Evolutionary conservation across 495 filamentous ascomycete genomes (phyloP).

Genomic region (Bacidia rubella): DNA sequence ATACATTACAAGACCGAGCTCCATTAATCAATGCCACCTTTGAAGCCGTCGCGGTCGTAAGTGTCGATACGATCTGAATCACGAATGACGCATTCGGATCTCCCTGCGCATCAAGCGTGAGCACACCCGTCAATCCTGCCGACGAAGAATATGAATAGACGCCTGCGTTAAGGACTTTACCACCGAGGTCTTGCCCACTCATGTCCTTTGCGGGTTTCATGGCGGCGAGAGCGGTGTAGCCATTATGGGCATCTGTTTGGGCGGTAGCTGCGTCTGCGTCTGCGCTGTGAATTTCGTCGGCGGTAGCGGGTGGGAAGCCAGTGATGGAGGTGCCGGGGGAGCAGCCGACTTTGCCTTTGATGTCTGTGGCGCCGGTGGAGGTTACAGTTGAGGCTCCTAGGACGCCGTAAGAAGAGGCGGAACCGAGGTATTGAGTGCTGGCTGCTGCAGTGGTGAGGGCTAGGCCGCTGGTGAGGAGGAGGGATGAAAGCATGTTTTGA

Average conservation of each 20-base stretch:
- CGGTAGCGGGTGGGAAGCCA: background rate
- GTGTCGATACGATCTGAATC: constrained; percentile 4
- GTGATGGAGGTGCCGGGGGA: background rate
- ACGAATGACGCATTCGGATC: constrained; percentile 4
- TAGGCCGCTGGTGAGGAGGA: background rate
- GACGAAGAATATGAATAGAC: background rate
- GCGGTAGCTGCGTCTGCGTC: background rate
- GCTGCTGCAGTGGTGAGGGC: background rate
- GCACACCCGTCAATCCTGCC: background rate
- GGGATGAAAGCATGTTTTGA: no score
- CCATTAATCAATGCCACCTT: constrained; percentile 1
- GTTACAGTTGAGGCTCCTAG: constrained; percentile 10
- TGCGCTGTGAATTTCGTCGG: background rate
- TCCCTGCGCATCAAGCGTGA: constrained; percentile 4
- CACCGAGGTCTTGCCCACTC: background rate
- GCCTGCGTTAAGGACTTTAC: background rate
- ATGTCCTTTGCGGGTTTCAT: background rate
- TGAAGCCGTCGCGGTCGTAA: background rate
- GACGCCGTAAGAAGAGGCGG: background rate
- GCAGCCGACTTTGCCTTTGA: background rate
- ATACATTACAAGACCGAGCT: constrained; percentile 7
- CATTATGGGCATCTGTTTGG: background rate
- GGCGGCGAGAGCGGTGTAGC: background rate
- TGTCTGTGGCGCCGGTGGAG: background rate
- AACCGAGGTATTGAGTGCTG: background rate